Evolutionary conservation across 345 rosid species (phyloP).

Genomic region (Eucalyptus pauciflora): DNA sequence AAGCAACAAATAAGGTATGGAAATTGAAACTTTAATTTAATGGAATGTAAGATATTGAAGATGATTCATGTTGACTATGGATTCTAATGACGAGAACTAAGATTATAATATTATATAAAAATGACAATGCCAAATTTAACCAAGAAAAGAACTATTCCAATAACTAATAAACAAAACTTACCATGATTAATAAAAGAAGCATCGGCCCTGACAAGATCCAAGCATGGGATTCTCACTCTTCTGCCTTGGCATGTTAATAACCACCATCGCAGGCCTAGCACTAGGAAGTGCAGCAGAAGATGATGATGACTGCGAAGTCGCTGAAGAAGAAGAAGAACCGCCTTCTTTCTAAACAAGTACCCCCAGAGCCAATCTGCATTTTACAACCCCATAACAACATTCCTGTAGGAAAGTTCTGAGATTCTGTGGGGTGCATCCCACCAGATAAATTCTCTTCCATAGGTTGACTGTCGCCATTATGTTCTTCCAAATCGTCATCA

Average conservation of each 20-base stretch:
- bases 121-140: not conserved
- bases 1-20: not conserved
- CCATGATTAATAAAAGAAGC: not conserved
- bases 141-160: too few species aligned
- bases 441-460: conserved; percentile 14
- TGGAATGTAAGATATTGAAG: not conserved
- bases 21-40: not conserved
- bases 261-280: conserved; percentile 11
- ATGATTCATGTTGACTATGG: not conserved
- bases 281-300: not conserved
- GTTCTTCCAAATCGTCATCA: conserved; percentile 1
- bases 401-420: conserved; percentile 63
- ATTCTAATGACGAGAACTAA: not conserved
- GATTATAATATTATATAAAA: too few species aligned
- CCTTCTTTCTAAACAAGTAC: conserved; percentile 22
- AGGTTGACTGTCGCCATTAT: not conserved
- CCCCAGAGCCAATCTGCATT: conserved; percentile 39
- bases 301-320: not conserved
- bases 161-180: not conserved
- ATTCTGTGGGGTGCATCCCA: conserved; percentile 19
- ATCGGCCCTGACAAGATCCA: not conserved
- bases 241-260: conserved; percentile 35
- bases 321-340: conserved; percentile 16
- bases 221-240: not conserved
- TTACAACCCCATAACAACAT: conserved; percentile 78